A percentile compares a stretch with the other conserved stretches of the same genome.
Conservation (phyloP, 139 green algal genomes). For the Coelastrella sp. region DNA sequence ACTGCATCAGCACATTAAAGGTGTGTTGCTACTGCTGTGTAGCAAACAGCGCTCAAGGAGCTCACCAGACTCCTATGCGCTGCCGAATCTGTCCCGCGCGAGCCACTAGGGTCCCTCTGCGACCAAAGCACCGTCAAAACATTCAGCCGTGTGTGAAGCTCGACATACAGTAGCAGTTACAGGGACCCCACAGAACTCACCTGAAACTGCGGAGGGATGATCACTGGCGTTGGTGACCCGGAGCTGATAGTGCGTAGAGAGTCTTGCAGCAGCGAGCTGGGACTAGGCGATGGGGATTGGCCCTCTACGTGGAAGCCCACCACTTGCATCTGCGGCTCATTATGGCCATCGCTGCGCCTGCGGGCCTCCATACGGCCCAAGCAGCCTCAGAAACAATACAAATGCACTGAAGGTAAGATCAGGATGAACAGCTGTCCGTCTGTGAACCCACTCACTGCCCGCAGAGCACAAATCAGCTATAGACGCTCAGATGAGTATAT, state of each 20-base stretch:
- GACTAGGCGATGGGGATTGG: slow-evolving; percentile 65
- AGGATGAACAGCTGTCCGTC: no score
- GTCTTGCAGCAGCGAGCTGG: slow-evolving; percentile 56
- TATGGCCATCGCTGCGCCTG: slow-evolving; percentile 21
- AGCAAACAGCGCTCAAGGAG: background rate
- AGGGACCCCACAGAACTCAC: slow-evolving; percentile 45
- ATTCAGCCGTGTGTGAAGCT: background rate
- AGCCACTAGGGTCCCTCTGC: background rate
- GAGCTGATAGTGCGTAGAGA: slow-evolving; percentile 39
- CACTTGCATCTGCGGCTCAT: slow-evolving; percentile 60
- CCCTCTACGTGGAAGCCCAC: slow-evolving; percentile 89
- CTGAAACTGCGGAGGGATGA: slow-evolving; percentile 88
- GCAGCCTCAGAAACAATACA: no score
- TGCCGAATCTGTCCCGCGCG: background rate
- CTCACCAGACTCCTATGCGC: slow-evolving; percentile 28
- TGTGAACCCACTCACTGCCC: no score
- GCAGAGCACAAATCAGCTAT: no score
- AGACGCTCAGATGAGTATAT: no score
- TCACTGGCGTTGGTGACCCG: slow-evolving; percentile 82
- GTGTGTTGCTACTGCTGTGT: background rate
- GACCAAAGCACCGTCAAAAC: background rate
- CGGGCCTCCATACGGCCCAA: slow-evolving; percentile 12
- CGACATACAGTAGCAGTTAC: background rate
- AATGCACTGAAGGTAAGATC: no score
- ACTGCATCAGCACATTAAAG: no score